Conservation (phyloP, 345 rosid genomes). For the Abelmoschus esculentus region DNA sequence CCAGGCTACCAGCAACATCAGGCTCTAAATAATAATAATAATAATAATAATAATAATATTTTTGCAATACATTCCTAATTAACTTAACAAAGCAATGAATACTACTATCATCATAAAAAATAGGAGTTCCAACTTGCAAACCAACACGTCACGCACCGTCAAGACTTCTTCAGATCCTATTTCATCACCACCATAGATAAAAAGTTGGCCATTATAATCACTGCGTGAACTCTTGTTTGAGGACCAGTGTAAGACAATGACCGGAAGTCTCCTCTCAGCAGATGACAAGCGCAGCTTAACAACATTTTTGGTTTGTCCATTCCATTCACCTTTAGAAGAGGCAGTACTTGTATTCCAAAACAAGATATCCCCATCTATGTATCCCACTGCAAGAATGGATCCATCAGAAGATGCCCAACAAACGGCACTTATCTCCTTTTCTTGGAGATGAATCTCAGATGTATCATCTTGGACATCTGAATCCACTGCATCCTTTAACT, state of each 20-base stretch:
- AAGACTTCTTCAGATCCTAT: slow-evolving; percentile 68
- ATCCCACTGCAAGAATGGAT: slow-evolving; percentile 61
- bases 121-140: not conserved
- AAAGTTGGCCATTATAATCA: slow-evolving; percentile 41
- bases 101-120: not conserved
- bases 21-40: not conserved
- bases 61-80: not conserved
- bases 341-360: slow-evolving; percentile 45
- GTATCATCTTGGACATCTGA: slow-evolving; percentile 18
- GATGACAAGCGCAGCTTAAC: slow-evolving; percentile 52
- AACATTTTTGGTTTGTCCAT: slow-evolving; percentile 34
- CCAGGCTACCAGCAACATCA: slow-evolving; percentile 9
- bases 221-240: slow-evolving; percentile 28
- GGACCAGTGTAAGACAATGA: slow-evolving; percentile 63
- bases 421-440: slow-evolving; percentile 62
- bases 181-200: slow-evolving; percentile 67
- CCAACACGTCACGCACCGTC: slow-evolving; percentile 32
- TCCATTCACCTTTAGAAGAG: slow-evolving; percentile 25
- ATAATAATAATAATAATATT: not conserved
- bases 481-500: slow-evolving; percentile 36
- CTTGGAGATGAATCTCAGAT: slow-evolving; percentile 25
- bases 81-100: not conserved
- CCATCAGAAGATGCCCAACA: slow-evolving; percentile 72
- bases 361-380: slow-evolving; percentile 64
- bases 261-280: slow-evolving; percentile 59